Base-by-base conservation (phyloP, 805 yeast species). In the Yarrowia deformans region DNA sequence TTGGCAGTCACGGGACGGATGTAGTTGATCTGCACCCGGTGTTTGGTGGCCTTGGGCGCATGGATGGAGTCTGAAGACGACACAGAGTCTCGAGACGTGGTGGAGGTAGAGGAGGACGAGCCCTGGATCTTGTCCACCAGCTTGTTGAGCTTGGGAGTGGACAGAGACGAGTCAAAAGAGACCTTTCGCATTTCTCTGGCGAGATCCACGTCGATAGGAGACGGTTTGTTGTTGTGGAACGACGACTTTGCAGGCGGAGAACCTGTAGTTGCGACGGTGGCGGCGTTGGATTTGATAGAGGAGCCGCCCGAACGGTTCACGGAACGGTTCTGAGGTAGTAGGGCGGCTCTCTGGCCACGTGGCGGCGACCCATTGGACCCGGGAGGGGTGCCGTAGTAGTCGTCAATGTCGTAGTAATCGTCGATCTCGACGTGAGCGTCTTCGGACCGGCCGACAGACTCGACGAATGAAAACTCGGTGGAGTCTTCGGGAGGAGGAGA, bases 391-490 rank as follows among this genome's bases (percentile, higher is more conserved):
- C 52, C 48, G 32, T 60, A 63, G 46, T 63, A 63, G 37, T 63
- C 68, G 48, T 63, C 68, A 16, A 63, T 63, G 39, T 63, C 48
- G 56, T 63, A 63, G n/a, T 8, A 16, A 18, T 54, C 48, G 43
- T 61, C 67, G 10, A n/a, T n/a, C n/a, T 19, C 49, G 8, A 7
- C 29, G 46, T 60, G 45, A 40, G 52, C 39, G 9, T 29, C 23
- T 13, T 61, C 56, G 56, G 55, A 29, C 48, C 68, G 29, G 46
- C 68, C 56, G 56, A 40, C 43, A 48, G 55, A 63, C 39, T 63
- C 68, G 66, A 60, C 52, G 14, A 63, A 63, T 6, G 68, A 63
- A 12, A 63, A 63, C 48, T 63, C 68, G 35, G 68, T 63, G 23
- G 45, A 16, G 39, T 48, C 56, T 23, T 45, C 67, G 2, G 49